Evolutionary conservation across 2,329 filamentous ascomycete genomes (phyloP).

Genomic region (Aspergillus proliferans): DNA sequence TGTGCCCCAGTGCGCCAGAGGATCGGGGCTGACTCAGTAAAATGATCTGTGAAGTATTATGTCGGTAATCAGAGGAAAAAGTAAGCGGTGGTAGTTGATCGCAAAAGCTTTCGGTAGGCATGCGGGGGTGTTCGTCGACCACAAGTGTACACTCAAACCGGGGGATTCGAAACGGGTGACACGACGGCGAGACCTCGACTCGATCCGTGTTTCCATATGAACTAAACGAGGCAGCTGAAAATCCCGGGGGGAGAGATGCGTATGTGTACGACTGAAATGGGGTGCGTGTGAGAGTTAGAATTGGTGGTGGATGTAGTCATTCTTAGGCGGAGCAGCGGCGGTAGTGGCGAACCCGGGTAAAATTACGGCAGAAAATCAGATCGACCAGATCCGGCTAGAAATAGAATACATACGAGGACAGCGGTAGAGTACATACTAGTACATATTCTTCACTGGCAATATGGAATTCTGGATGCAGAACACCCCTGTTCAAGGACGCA

Average conservation of each 20-base stretch:
- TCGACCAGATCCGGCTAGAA: background rate
- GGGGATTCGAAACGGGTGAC: background rate
- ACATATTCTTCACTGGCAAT: too few species aligned
- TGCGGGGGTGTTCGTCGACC: background rate
- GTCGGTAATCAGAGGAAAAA: background rate
- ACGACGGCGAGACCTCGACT: background rate
- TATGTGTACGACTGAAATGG: background rate
- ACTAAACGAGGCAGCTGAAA: background rate
- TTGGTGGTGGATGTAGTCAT: background rate
- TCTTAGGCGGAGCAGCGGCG: background rate
- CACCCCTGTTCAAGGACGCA: too few species aligned
- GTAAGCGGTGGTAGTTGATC: background rate
- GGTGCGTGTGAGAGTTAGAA: background rate
- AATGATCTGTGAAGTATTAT: too few species aligned
- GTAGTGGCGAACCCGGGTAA: background rate
- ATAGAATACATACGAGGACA: background rate
- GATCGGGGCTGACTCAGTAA: conserved; percentile 1
- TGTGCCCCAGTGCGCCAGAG: conserved; percentile 6
- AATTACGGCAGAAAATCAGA: background rate
- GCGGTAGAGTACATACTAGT: background rate
- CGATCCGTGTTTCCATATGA: background rate
- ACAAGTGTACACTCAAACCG: background rate
- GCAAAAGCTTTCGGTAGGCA: background rate
- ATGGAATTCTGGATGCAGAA: too few species aligned
- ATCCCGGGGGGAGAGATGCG: background rate